Percentiles rank a stretch among this genome's conserved stretches.
phyloP scores from a whole-genome alignment of 31 red algal genomes.

The Asparagopsis taxiformis region DNA sequence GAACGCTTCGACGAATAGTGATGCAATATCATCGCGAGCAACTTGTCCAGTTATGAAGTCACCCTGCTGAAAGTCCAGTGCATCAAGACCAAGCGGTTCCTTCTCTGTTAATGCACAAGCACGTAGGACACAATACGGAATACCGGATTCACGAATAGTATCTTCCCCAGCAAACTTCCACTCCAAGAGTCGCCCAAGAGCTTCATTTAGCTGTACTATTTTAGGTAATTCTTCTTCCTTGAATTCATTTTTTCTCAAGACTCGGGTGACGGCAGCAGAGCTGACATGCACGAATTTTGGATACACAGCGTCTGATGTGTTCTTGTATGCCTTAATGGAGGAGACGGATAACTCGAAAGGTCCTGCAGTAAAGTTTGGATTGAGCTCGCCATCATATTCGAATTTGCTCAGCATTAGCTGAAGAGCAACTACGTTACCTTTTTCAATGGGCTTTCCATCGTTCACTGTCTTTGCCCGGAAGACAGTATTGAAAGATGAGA shows the following conservation, averaged over 20 bases:
- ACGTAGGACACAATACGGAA: conserved; percentile 80
- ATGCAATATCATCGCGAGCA: conserved; percentile 77
- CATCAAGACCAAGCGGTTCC: conserved; percentile 42
- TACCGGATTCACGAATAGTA: conserved; percentile 44
- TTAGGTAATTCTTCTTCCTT: conserved; percentile 45
- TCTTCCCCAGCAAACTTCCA: conserved; percentile 97
- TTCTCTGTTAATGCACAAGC: conserved; percentile 87
- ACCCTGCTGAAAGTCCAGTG: conserved; percentile 74
- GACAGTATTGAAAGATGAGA: conserved; percentile 75
- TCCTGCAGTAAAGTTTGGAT: conserved; percentile 73
- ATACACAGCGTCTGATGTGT: neutral
- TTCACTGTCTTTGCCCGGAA: conserved; percentile 78
- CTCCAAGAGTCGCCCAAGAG: conserved; percentile 72
- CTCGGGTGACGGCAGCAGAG: conserved; percentile 76
- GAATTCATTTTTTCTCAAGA: conserved; percentile 74
- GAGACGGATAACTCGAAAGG: conserved; percentile 55
- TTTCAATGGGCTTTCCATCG: conserved; percentile 39
- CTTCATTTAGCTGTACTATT: conserved; percentile 72
- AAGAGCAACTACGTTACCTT: conserved; percentile 51
- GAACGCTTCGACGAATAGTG: conserved; percentile 61
- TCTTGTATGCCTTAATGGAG: conserved; percentile 58
- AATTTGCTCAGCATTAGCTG: conserved; percentile 99
- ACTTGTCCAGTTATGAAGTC: conserved; percentile 78
- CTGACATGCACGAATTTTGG: conserved; percentile 63
- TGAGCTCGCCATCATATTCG: conserved; percentile 95